phyloP scores from a whole-genome alignment of 352 stramenopile genomes.

The Globisporangium megalacanthum region DNA sequence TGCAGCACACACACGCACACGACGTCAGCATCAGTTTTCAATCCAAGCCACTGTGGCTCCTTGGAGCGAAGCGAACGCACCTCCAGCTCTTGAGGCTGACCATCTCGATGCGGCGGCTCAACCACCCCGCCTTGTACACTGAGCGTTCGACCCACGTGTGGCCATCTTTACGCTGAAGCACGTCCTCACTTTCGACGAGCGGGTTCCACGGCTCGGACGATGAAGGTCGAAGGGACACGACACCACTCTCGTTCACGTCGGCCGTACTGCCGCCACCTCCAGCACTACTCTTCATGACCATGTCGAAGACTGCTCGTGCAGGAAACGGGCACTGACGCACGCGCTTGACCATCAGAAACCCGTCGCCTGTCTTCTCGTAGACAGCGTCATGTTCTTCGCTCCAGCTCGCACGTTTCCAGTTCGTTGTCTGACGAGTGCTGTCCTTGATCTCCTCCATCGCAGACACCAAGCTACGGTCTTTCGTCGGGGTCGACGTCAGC shows the following conservation, averaged over 20 bases:
- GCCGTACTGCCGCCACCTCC: neutral
- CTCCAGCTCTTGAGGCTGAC: constrained; percentile 65
- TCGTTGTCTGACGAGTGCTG: constrained; percentile 26
- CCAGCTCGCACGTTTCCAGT: constrained; percentile 30
- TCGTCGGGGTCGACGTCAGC: constrained; percentile 27
- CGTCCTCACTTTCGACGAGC: constrained; percentile 41
- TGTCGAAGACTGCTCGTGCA: constrained; percentile 65
- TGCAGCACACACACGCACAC: constrained; percentile 10
- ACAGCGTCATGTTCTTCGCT: constrained; percentile 40
- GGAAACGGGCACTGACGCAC: constrained; percentile 55
- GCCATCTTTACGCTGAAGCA: constrained; percentile 38
- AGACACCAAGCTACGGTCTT: constrained; percentile 42
- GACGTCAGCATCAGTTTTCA: neutral
- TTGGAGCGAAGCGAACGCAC: constrained; percentile 17
- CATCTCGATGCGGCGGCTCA: constrained; percentile 35
- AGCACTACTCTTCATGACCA: constrained; percentile 38
- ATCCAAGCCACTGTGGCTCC: too few species aligned
- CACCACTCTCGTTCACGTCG: neutral
- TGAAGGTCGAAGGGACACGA: neutral
- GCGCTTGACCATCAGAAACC: constrained; percentile 67
- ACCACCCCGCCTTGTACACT: constrained; percentile 50
- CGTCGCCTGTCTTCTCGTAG: constrained; percentile 48
- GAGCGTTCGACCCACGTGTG: constrained; percentile 53
- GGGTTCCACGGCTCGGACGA: constrained; percentile 22
- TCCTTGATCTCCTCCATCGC: constrained; percentile 53